These are phyloP conservation scores for Knoxdaviesia capensis DNA, from an alignment of 2,329 filamentous ascomycete genomes.

Conservation along the genomic window DNA sequence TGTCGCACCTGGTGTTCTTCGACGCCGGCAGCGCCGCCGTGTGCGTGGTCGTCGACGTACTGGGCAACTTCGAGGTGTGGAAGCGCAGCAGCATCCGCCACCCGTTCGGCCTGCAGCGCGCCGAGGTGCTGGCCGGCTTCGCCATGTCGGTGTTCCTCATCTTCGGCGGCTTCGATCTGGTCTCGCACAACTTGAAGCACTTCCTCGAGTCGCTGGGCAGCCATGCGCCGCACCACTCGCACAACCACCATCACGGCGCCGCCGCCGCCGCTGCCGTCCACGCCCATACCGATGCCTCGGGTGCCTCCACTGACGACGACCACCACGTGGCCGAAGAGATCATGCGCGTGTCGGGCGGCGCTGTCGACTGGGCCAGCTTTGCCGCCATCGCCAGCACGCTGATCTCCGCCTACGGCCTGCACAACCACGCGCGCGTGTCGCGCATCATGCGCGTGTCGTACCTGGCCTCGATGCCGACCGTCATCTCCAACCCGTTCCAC, in stretches of 20 bases:
- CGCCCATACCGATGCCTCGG: slow-evolving; percentile 14
- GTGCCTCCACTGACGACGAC: slow-evolving; percentile 32
- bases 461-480: slow-evolving; percentile 59
- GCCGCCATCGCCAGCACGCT: slow-evolving; percentile 68
- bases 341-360: slow-evolving; percentile 47
- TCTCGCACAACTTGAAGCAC: slow-evolving; percentile 86
- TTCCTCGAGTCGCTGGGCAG: slow-evolving; percentile 43
- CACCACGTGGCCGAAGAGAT: slow-evolving; percentile 41
- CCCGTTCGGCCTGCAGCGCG: slow-evolving; percentile 80
- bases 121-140: slow-evolving; percentile 86
- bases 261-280: too few species aligned
- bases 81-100: slow-evolving; percentile 79
- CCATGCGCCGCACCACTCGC: neutral
- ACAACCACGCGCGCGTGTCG: slow-evolving; percentile 82
- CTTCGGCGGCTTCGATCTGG: slow-evolving; percentile 93
- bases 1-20: slow-evolving; percentile 88
- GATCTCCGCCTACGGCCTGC: slow-evolving; percentile 67
- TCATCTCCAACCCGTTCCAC: slow-evolving; percentile 89
- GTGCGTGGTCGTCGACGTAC: slow-evolving; percentile 79
- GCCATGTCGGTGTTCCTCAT: slow-evolving; percentile 88
- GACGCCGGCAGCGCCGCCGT: slow-evolving; percentile 83
- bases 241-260: neutral
- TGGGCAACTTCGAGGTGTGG: slow-evolving; percentile 97
- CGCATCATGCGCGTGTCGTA: slow-evolving; percentile 77
- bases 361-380: slow-evolving; percentile 61